These are phyloP conservation scores for Zasmidium cellare DNA, from an alignment of 2,329 filamentous ascomycete species.

Conservation along the genomic window DNA sequence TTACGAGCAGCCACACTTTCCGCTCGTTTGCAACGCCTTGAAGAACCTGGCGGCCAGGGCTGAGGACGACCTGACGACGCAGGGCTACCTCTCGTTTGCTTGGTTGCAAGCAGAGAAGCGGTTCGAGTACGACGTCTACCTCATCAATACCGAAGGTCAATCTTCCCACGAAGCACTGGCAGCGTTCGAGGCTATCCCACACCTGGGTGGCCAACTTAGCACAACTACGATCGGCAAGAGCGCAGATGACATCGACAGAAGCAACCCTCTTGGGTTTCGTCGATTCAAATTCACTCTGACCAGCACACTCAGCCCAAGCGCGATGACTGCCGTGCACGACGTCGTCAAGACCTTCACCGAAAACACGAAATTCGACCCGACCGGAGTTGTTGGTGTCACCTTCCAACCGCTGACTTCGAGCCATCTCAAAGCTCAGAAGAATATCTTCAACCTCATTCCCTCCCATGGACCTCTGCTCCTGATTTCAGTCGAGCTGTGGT, in stretches of 20 bases:
- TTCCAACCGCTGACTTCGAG: constrained; percentile 22
- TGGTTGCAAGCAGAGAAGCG: constrained; percentile 18
- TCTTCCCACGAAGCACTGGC: constrained; percentile 8
- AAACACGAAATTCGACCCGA: constrained; percentile 11
- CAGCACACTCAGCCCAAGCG: constrained; percentile 6
- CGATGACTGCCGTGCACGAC: constrained; percentile 19
- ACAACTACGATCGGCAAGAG: constrained; percentile 16
- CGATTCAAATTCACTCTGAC: constrained; percentile 26
- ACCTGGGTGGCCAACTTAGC: constrained; percentile 15
- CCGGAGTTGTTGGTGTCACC: constrained; percentile 13
- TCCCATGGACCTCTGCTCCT: constrained; percentile 18
- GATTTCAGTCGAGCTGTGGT: constrained; percentile 20
- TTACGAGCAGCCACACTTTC: constrained; percentile 12
- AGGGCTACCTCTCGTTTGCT: constrained; percentile 22
- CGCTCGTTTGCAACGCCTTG: constrained; percentile 17
- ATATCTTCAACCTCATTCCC: constrained; percentile 21
- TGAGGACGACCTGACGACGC: constrained; percentile 9
- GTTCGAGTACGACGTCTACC: constrained; percentile 16
- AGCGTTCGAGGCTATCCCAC: constrained; percentile 17
- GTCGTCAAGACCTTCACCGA: constrained; percentile 10
- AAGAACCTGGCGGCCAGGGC: constrained; percentile 7
- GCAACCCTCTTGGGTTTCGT: constrained; percentile 15
- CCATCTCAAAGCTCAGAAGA: constrained; percentile 21
- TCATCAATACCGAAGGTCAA: constrained; percentile 22
- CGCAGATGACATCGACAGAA: constrained; percentile 17